Evolutionary conservation across 164 flowering plant species (phyloP), one percentile per base, ranked within the genome.

Genomic region (Amborella trichopoda): DNA sequence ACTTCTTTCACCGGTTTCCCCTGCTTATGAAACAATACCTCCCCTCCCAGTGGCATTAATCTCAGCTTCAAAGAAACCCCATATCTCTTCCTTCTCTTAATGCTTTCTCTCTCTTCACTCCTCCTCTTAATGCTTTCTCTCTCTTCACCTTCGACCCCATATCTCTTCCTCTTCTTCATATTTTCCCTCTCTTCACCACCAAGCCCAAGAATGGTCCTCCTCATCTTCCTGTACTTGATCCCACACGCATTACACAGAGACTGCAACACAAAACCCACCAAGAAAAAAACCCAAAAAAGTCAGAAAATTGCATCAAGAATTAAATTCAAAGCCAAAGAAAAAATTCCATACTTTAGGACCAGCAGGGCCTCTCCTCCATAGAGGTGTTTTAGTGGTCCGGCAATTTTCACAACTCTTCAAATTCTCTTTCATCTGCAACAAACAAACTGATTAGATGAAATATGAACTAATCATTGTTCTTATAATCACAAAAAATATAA

Each of bases 321-420:
- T n/a, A n/a, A n/a, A n/a, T n/a, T n/a, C n/a, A n/a, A n/a, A n/a
- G n/a, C n/a, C n/a, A n/a, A n/a, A n/a, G n/a, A n/a, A n/a, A n/a
- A n/a, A n/a, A n/a, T n/a, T n/a, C n/a, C n/a, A n/a, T 33, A 82
- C 93, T 79, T 80, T 83, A 6, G 93, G 93, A 9, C 93, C 93
- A 49, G 76, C 77, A 2, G 93, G 93, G 4, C 93, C 93, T 8
- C 81, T 70, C 46, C 94, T 62, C 94, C 94, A 83, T 8, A 83
- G 62, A 51, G 94, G 94, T n/a, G 94, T 83, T 43, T 73, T 80
- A 5, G 77, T 36, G 14, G 94, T 83, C 8, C 68, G 69, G 51
- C 94, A 83, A 67, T 78, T 83, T 2, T 71, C 65, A 38, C 94
- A 83, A n/a, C n/a, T n/a, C n/a, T n/a, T n/a, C n/a, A n/a, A n/a